These are phyloP conservation scores for Moricandia moricandioides DNA, from an alignment of 345 rosid species.

Conservation along the genomic window DNA sequence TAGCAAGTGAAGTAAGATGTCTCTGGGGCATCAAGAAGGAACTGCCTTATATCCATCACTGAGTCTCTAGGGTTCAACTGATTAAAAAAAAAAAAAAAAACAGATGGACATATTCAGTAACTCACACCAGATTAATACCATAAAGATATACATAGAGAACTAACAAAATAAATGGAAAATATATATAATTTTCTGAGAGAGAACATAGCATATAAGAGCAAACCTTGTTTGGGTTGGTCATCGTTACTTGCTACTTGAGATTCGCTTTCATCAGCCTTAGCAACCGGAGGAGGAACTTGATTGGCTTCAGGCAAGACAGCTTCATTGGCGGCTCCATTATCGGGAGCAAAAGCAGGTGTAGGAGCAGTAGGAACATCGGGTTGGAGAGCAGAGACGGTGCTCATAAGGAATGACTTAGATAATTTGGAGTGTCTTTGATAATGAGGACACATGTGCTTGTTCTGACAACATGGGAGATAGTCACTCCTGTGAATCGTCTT, in stretches of 20 bases:
- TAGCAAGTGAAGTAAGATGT: conserved; percentile 93
- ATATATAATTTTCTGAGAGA: background rate
- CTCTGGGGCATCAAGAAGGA: conserved; percentile 98
- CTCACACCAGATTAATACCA: background rate
- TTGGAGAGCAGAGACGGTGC: conserved; percentile 28
- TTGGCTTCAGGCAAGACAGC: conserved; percentile 37
- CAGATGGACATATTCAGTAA: background rate
- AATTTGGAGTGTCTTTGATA: no score
- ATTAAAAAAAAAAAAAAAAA: conserved; percentile 16
- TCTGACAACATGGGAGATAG: no score
- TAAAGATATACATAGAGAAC: background rate
- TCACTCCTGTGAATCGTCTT: no score
- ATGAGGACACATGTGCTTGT: no score
- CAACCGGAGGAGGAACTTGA: conserved; percentile 35
- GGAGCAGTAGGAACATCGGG: conserved; percentile 21
- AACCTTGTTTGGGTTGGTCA: conserved; percentile 74
- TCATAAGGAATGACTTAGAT: no score
- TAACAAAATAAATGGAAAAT: background rate
- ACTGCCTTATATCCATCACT: conserved; percentile 94
- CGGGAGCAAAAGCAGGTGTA: background rate
- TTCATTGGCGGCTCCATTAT: conserved; percentile 39
- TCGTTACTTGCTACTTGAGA: conserved; percentile 41
- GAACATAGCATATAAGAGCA: background rate
- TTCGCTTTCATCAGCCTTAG: conserved; percentile 42
- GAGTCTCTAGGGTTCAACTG: conserved; percentile 99